Evolutionary conservation across 202 grass and related monocot species (phyloP), one percentile per base, ranked within the genome.

Genomic region (Setaria viridis): DNA sequence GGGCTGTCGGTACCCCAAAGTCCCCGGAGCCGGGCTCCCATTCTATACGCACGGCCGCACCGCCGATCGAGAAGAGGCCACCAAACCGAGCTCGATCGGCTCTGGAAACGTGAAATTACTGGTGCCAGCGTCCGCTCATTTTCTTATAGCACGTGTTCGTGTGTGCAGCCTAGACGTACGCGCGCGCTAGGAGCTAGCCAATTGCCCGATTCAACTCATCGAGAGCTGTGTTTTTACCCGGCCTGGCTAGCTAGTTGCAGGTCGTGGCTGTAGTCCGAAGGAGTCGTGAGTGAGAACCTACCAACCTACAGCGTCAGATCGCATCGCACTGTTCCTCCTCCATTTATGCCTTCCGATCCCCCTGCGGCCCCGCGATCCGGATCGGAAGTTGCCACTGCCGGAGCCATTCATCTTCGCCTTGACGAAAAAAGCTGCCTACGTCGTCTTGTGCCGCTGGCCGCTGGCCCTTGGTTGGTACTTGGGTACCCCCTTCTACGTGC

Each of bases 71-170:
- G 47, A 47, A 53, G 76, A 29, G 33, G 60, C 70, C 54, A n/a
- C 12, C 11, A 10, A 45, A 55, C 29, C 77, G 9, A 51, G 32
- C 25, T 32, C 47, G 29, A 33, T 19, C 15, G 7, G 59, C 51
- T 21, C 69, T 66, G 35, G 77, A n/a, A 65, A 56, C 77, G 77
- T 80, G 47, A 57, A 66, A 57, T 39, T 9, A n/a, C 20, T 56
- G 49, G 49, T 17, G 78, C 48, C 9, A 2, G 9, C 2, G 11
- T 11, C 48, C 2, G n/a, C 16, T 0, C 6, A 3, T 1, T 42
- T 80, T 81, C 7, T 66, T 53, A n/a, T 30, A 25, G 67, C 67
- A 80, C 76, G 67, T 64, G 76, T 17, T 50, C 0, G 67, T 45
- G 19, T 13, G 1, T 8, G 8, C 71, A 15, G 54, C 74, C 80